These are phyloP conservation scores for Penicillium concentricum DNA, from an alignment of 2,329 filamentous ascomycete species.

Conservation along the genomic window DNA sequence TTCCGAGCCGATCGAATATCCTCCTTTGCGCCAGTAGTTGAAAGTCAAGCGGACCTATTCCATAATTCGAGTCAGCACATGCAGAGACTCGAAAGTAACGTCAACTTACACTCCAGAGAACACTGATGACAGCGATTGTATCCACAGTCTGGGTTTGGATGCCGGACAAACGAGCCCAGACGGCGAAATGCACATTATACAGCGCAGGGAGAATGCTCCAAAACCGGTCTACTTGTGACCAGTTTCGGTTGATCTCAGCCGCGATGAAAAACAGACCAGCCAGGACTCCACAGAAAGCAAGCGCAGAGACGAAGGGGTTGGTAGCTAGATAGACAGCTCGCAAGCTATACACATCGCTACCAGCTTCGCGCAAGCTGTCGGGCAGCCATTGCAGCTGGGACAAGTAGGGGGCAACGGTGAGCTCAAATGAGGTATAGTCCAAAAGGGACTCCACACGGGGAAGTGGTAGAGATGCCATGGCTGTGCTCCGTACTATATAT, in stretches of 20 bases:
- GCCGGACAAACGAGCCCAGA: slow-evolving; percentile 77
- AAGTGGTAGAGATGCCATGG: slow-evolving; percentile 58
- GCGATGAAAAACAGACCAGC: slow-evolving; percentile 69
- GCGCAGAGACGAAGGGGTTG: slow-evolving; percentile 77
- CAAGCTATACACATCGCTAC: slow-evolving; percentile 61
- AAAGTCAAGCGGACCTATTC: slow-evolving; percentile 75
- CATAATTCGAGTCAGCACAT: not conserved
- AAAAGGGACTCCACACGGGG: slow-evolving; percentile 67
- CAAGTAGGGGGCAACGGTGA: slow-evolving; percentile 73
- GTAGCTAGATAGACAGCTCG: slow-evolving; percentile 74
- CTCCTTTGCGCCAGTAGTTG: slow-evolving; percentile 96
- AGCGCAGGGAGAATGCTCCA: slow-evolving; percentile 89
- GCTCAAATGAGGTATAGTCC: slow-evolving; percentile 74
- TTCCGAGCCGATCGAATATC: slow-evolving; percentile 83
- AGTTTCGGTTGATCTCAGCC: slow-evolving; percentile 87
- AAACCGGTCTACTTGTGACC: slow-evolving; percentile 90
- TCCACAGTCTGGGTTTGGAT: slow-evolving; percentile 70
- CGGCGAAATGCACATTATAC: slow-evolving; percentile 78
- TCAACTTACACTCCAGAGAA: slow-evolving; percentile 73
- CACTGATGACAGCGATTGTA: slow-evolving; percentile 66
- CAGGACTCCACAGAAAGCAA: slow-evolving; percentile 71
- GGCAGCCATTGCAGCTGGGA: slow-evolving; percentile 70
- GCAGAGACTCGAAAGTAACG: not conserved
- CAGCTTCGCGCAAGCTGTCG: slow-evolving; percentile 59
- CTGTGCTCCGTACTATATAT: not conserved